phyloP scores from a whole-genome alignment of 208 protist genomes.

The Entamoeba dispar region DNA sequence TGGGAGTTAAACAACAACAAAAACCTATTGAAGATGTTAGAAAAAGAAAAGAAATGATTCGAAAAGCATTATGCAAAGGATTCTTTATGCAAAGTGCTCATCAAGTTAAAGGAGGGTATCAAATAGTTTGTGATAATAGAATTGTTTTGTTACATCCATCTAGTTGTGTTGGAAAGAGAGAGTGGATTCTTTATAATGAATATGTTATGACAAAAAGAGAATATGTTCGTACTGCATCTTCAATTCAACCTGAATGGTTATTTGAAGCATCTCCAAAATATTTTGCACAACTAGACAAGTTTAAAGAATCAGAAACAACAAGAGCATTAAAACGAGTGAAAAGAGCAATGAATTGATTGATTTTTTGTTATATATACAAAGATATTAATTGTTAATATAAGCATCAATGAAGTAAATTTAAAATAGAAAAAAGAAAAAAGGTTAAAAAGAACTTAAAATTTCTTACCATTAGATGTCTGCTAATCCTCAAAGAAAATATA shows the following conservation, averaged over 20 bases:
- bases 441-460: too few species aligned
- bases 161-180: too few species aligned
- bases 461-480: too few species aligned
- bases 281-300: neutral
- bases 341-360: neutral
- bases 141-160: neutral
- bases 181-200: neutral
- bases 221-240: neutral
- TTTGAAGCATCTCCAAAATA: slow-evolving; percentile 10
- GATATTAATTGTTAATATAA: too few species aligned
- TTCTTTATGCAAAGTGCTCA: neutral
- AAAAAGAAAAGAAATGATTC: neutral
- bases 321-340: neutral
- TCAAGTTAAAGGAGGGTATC: neutral
- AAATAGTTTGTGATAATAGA: neutral
- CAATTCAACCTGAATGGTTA: neutral
- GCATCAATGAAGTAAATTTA: too few species aligned
- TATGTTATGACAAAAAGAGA: neutral
- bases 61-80: neutral
- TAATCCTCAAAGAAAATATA: too few species aligned
- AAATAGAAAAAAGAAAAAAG: too few species aligned
- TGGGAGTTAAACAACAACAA: neutral
- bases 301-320: neutral
- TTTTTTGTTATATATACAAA: too few species aligned
- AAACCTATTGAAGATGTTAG: neutral